phyloP scores from a whole-genome alignment of 441 rosid genomes.

The Mallotus repandus region DNA sequence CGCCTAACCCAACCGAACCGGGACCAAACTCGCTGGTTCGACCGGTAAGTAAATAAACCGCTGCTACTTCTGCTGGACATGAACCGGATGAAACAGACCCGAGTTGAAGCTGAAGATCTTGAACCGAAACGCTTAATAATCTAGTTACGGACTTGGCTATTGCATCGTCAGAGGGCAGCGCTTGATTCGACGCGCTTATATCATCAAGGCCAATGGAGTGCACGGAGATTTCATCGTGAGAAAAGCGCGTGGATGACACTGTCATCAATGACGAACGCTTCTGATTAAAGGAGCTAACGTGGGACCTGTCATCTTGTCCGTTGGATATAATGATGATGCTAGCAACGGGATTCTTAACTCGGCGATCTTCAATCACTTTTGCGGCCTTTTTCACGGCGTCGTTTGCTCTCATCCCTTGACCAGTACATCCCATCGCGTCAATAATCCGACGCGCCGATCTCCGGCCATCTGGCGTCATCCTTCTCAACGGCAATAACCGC shows the following conservation, averaged over 20 bases:
- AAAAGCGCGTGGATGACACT: slow-evolving; percentile 54
- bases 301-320: slow-evolving; percentile 43
- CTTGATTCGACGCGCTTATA: slow-evolving; percentile 30
- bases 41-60: slow-evolving; percentile 53
- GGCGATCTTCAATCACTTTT: slow-evolving; percentile 85
- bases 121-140: slow-evolving; percentile 50
- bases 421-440: slow-evolving; percentile 55
- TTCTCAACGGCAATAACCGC: slow-evolving; percentile 54
- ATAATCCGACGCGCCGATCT: slow-evolving; percentile 64
- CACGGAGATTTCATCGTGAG: slow-evolving; percentile 45
- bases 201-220: slow-evolving; percentile 51
- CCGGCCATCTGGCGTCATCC: slow-evolving; percentile 68
- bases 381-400: slow-evolving; percentile 89
- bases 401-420: slow-evolving; percentile 55
- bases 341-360: slow-evolving; percentile 60
- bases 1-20: slow-evolving; percentile 55
- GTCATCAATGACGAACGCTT: slow-evolving; percentile 30
- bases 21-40: slow-evolving; percentile 48
- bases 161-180: slow-evolving; percentile 47
- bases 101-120: slow-evolving; percentile 58
- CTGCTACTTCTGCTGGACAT: slow-evolving; percentile 57
- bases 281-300: slow-evolving; percentile 34
- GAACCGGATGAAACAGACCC: slow-evolving; percentile 60
- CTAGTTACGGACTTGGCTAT: slow-evolving; percentile 42
- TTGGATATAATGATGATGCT: slow-evolving; percentile 58